phyloP scores from a whole-genome alignment of 768 basidiomycete species.

The Hericium coralloides region DNA sequence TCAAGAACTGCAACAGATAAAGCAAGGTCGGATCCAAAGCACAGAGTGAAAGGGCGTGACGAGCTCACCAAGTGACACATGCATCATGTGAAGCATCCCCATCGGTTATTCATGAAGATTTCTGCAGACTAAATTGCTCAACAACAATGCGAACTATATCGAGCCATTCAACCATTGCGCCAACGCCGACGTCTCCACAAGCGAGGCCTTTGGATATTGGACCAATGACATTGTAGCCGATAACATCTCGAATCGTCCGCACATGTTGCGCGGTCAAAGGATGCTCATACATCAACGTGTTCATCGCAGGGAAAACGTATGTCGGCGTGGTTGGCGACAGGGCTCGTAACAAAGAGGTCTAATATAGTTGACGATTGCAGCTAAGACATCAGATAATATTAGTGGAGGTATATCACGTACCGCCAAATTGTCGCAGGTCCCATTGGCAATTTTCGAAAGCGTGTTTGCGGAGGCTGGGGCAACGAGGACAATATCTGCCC shows the following conservation, averaged over 20 bases:
- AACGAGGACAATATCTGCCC: conserved; percentile 94
- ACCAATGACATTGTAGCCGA: conserved; percentile 75
- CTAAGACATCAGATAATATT: background rate
- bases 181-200: conserved; percentile 89
- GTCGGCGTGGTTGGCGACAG: conserved; percentile 78
- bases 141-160: conserved; percentile 77
- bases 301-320: conserved; percentile 96
- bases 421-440: conserved; percentile 86
- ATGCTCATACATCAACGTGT: conserved; percentile 96
- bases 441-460: conserved; percentile 84
- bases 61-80: background rate
- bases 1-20: too few relatives aligned
- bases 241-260: conserved; percentile 58
- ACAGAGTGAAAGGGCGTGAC: too few relatives aligned
- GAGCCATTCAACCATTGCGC: conserved; percentile 95
- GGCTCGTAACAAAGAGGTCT: conserved; percentile 80
- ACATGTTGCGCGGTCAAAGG: conserved; percentile 85
- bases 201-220: conserved; percentile 85
- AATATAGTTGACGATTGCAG: background rate
- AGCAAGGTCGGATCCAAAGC: too few relatives aligned
- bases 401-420: conserved; percentile 28
- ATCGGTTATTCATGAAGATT: too few relatives aligned
- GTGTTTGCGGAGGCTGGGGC: conserved; percentile 98
- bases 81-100: background rate
- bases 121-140: conserved; percentile 33